Evolutionary conservation across 345 rosid species (phyloP), one percentile per base, ranked within the genome.

Genomic region (Gossypium bickii): DNA sequence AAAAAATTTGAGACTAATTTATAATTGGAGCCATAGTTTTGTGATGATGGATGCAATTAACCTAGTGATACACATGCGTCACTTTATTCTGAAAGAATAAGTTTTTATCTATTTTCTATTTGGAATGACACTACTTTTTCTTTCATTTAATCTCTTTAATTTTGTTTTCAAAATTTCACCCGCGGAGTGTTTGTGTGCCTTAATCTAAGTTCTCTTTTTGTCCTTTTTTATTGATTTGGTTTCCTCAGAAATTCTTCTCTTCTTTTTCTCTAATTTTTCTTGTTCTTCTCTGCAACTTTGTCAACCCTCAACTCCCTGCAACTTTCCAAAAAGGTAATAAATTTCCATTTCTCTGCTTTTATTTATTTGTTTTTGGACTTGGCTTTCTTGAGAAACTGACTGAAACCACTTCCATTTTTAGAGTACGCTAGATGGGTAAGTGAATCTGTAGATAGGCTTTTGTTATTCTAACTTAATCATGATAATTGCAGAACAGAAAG

Each of bases 361-460:
- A 34, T 34, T 34, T 34, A 34, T 34, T 34, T 5, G 41, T 34
- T 16, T 27, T 16, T 69, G 22, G 43, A 17, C 55, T 47, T 24
- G 71, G 71, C 56, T 66, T 66, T 66, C 34, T 66, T 6, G 34
- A 34, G 22, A 62, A 62, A 34, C 67, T 34, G 45, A 34, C 47
- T 8, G 45, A 61, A 34, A 34, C 24, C n/a, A 9, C 24, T 8
- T 8, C 9, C 41, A 34, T 16, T 17, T 34, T 16, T 38, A 38
- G 8, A n/a, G 7, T 64, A n/a, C 9, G 68, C 7, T 9, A 41
- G 12, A 67, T 47, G 56, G 34, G 56, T 47, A 27, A 69, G n/a
- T 18, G 56, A n/a, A 51, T 16, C 22, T 49, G 71, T n/a, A 24
- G 20, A 13, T 67, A 51, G 41, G 56, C 18, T 47, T 67, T 24